Evolutionary conservation across 768 basidiomycete species (phyloP).

Genomic region (Tylopilus plumbeoviolaceoides): DNA sequence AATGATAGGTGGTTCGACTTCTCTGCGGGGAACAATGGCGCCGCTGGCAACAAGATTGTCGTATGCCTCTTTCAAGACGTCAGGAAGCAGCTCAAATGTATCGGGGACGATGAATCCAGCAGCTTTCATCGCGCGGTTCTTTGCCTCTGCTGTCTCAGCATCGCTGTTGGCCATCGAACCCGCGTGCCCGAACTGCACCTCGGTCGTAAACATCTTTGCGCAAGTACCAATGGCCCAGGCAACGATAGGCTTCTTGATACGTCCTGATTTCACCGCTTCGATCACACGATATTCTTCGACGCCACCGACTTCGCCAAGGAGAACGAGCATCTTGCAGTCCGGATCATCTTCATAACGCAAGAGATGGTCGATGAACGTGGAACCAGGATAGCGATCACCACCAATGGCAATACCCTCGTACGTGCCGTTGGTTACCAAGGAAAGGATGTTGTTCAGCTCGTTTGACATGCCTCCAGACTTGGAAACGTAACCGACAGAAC

Average conservation of each 20-base stretch:
- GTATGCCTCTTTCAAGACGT: constrained; percentile 81
- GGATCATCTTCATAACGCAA: constrained; percentile 97
- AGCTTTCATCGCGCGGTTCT: constrained; percentile 92
- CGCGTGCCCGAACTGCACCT: constrained; percentile 99
- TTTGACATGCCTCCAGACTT: constrained; percentile 99
- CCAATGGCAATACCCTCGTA: constrained; percentile 99
- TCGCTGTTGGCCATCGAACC: constrained; percentile 98
- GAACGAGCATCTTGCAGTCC: constrained; percentile 97
- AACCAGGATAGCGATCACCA: constrained; percentile 97
- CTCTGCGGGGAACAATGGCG: constrained; percentile 61
- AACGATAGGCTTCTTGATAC: constrained; percentile 97
- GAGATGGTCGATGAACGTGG: constrained; percentile 98
- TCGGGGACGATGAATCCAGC: constrained; percentile 97
- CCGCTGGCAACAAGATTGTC: constrained; percentile 72
- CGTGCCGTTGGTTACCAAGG: constrained; percentile 92
- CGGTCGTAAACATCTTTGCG: constrained; percentile 99
- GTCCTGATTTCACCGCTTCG: constrained; percentile 89
- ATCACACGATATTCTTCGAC: constrained; percentile 99
- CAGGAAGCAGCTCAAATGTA: constrained; percentile 95
- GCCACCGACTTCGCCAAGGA: constrained; percentile 98
- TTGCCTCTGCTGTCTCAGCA: constrained; percentile 95
- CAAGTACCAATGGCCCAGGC: constrained; percentile 99
- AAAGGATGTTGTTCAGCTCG: constrained; percentile 99
- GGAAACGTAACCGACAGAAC: constrained; percentile 97
- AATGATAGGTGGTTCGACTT: constrained; percentile 90